Evolutionary conservation across 2,329 filamentous ascomycete species (phyloP), one percentile per base, ranked within the genome.

Genomic region (Sordariomycetes sp.): DNA sequence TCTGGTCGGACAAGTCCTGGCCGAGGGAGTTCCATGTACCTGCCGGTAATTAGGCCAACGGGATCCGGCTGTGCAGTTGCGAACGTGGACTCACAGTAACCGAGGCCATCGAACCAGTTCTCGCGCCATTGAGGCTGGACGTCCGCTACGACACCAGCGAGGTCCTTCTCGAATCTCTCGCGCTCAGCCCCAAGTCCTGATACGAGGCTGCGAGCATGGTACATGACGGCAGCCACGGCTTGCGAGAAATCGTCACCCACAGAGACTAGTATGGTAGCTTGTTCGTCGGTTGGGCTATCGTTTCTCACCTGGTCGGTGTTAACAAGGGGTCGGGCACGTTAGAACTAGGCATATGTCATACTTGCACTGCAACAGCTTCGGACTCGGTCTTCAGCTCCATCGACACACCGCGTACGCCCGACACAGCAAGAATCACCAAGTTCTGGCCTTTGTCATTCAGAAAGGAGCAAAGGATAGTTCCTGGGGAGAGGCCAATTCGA

Each of bases 21-120:
- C 94, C 94, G 0, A 99, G 77, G 0, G 86, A 88, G 67, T 97
- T 99, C 94, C 94, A 99, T 0, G 94, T 99, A 69, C 81, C 82
- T 84, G 24, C 16, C 10, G 48, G 28, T 12, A 16, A 14, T 16
- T 16, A 7, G 24, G 16, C 20, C 20, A 14, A 12, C 25, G n/a
- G 37, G 58, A 43, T 18, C 14, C 3, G 14, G 12, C 54, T 35
- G 20, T 35, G 12, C 28, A 24, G 20, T 8, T 24, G 2, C n/a
- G 4, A 16, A 18, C 22, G 3, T 32, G 24, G 11, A 69, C 78
- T 69, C 65, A 82, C 94, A 99, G 68, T 94, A 99, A 0, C 91
- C 89, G 43, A 99, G 75, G 0, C 91, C 90, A 69, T 97, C 94
- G 67, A 92, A 92, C 91, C 92, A 97, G 60, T 89, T 84, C 62